Evolutionary conservation across 164 flowering plant species (phyloP).

Genomic region (Euptelea pleiosperma): DNA sequence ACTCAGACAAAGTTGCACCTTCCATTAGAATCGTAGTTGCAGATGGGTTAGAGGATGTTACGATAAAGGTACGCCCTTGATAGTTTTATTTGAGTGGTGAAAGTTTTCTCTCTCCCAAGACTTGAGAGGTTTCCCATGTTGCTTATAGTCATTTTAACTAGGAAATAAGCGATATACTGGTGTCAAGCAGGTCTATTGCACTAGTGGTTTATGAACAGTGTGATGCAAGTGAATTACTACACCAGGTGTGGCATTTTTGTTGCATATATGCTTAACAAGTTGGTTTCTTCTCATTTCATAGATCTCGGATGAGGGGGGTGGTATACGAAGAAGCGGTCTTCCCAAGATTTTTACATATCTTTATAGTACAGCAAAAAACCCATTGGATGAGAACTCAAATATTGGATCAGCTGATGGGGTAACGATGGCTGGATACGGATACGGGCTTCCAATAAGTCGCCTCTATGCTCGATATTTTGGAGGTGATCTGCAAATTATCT

Average conservation of each 20-base stretch:
- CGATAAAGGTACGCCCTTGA: slow-evolving; percentile 61
- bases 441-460: slow-evolving; percentile 96
- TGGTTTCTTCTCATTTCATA: slow-evolving; percentile 17
- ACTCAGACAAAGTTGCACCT: slow-evolving; percentile 79
- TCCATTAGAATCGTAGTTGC: slow-evolving; percentile 88
- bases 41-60: slow-evolving; percentile 95
- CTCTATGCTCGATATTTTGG: slow-evolving; percentile 97
- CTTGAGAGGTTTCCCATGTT: not conserved
- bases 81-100: not conserved
- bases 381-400: slow-evolving; percentile 56
- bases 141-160: not conserved
- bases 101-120: no score
- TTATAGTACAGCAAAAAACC: slow-evolving; percentile 90
- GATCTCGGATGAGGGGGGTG: slow-evolving; percentile 99
- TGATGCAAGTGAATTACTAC: no score
- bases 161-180: no score
- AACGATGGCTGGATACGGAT: slow-evolving; percentile 98
- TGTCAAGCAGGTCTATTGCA: no score
- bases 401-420: slow-evolving; percentile 45
- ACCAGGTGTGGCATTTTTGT: no score
- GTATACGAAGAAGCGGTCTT: slow-evolving; percentile 95
- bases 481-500: slow-evolving; percentile 91
- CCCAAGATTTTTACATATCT: slow-evolving; percentile 91
- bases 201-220: no score
- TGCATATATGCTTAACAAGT: not conserved